These are phyloP conservation scores for Candida quercuum DNA, from an alignment of 805 yeast genomes.

Conservation along the genomic window DNA sequence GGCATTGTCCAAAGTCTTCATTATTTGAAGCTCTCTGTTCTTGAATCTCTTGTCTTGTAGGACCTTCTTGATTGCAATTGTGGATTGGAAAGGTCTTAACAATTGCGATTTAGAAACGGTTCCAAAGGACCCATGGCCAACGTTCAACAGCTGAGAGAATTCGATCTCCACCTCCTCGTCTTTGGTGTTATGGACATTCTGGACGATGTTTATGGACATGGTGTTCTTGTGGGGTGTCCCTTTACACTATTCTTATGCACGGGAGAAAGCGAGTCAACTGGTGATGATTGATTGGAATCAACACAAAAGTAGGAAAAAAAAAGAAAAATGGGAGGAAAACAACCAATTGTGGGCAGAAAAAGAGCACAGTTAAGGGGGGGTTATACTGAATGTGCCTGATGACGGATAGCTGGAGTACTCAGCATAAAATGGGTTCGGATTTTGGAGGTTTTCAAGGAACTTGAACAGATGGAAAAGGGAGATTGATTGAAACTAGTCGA, in stretches of 20 bases:
- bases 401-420: too few species aligned
- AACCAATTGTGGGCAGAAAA: too few species aligned
- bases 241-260: too few species aligned
- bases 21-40: slow-evolving; percentile 90
- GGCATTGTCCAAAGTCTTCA: slow-evolving; percentile 83
- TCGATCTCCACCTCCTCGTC: slow-evolving; percentile 58
- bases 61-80: slow-evolving; percentile 94
- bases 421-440: too few species aligned
- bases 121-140: slow-evolving; percentile 99
- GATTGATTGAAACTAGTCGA: too few species aligned
- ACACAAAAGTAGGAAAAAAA: not conserved
- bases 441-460: too few species aligned
- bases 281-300: not conserved
- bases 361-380: too few species aligned
- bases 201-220: not conserved
- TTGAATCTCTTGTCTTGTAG: slow-evolving; percentile 92
- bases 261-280: too few species aligned
- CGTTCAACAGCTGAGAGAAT: slow-evolving; percentile 62
- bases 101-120: slow-evolving; percentile 89
- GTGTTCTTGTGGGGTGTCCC: not conserved
- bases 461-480: too few species aligned
- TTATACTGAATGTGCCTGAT: too few species aligned
- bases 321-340: not conserved
- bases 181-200: slow-evolving; percentile 10
- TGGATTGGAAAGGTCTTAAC: slow-evolving; percentile 57